Base-by-base conservation (phyloP, 2,329 filamentous ascomycete species). In the Cladosporium sp. region DNA sequence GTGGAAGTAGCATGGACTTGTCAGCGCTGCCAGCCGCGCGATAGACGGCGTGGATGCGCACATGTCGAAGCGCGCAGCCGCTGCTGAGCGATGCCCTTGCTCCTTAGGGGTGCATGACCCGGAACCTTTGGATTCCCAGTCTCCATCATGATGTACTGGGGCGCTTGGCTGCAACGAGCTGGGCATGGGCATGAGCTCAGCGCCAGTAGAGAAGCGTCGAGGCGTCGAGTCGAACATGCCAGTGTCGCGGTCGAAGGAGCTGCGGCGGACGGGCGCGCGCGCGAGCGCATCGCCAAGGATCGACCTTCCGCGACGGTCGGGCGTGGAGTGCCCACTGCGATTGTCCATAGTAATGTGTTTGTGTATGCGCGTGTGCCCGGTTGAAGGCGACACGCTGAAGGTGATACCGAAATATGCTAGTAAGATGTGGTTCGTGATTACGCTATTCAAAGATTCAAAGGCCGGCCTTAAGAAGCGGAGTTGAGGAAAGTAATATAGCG, bases 1-100 rank as follows among this genome's bases (percentile, higher is more conserved):
- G 80, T 99, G 95, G 81, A 97, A 98, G 81, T 96, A 99, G 82
- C 95, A 99, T 15, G 95, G 95, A 54, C 93, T 97, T 73, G 94
- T 90, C 63, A 98, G 82, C 11, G 90, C 85, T 12, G 89, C 86
- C 71, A 93, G 84, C 11, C 76, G 70, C 14, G 74, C 75, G 38
- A 76, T 75, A 30, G 65, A 68, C n/a, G 74, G 75, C 7, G 71
- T 72, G 24, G 70, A 69, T 18, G 71, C 69, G 64, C 69, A 69
- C 41, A 75, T 66, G 12, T 71, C 70, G 69, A 76, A 76, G 44
- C 71, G 67, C 52, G 70, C 65, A 41, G 73, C 67, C 18, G 72
- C 71, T 12, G 70, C 69, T 14, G 65, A 69, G 54, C 74, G 61
- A n/a, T 74, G 71, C 54, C 74, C 68, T 52, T 67, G 64, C 12